phyloP scores from a whole-genome alignment of 371 early-diverging fungal species.

The Phascolomyces articulosus region DNA sequence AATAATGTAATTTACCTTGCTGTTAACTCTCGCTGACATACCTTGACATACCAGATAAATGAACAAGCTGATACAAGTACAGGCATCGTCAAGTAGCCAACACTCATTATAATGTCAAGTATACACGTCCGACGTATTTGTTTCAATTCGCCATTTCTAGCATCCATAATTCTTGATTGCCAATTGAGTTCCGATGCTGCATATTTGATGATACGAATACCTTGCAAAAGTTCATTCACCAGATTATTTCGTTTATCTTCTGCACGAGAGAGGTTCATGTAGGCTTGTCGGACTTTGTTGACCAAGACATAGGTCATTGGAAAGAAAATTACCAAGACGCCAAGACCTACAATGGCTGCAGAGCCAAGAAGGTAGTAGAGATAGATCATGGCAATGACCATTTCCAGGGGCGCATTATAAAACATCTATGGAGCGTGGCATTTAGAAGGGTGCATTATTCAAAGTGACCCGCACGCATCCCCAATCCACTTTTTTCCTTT shows the following conservation, averaged over 20 bases:
- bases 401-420: conserved; percentile 57
- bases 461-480: too few species aligned
- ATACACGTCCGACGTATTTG: conserved; percentile 41
- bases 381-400: conserved; percentile 46
- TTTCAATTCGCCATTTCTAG: conserved; percentile 57
- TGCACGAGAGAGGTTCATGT: conserved; percentile 23
- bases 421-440: conserved; percentile 27
- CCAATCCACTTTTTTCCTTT: too few species aligned
- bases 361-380: conserved; percentile 56
- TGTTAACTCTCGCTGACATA: conserved; percentile 48
- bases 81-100: conserved; percentile 53
- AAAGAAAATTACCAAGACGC: conserved; percentile 55
- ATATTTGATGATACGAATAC: conserved; percentile 72
- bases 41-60: conserved; percentile 64
- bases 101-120: conserved; percentile 39
- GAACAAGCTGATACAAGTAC: conserved; percentile 56
- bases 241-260: conserved; percentile 50
- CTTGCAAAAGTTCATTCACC: conserved; percentile 63
- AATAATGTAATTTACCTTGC: conserved; percentile 21
- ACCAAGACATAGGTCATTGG: conserved; percentile 60
- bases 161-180: conserved; percentile 47
- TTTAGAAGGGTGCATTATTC: too few species aligned
- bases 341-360: conserved; percentile 53
- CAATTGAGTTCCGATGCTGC: conserved; percentile 72
- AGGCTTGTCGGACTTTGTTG: conserved; percentile 22